Evolutionary conservation across 495 filamentous ascomycete species (phyloP).

Genomic region (Usnea hakonensis): DNA sequence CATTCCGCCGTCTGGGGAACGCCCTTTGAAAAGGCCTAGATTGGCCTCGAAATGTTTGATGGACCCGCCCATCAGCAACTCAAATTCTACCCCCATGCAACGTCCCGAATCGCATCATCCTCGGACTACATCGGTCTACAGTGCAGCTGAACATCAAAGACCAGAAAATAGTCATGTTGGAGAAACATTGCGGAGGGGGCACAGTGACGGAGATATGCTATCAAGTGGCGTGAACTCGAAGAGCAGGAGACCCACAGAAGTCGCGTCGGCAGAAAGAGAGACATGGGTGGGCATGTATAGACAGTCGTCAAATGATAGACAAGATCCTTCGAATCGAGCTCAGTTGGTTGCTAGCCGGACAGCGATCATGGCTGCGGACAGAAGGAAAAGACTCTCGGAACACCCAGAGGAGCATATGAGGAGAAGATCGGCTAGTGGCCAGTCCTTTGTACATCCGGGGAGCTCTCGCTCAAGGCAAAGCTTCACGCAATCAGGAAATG

Average conservation of each 20-base stretch:
- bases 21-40: slow-evolving; percentile 22
- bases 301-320: slow-evolving; percentile 7
- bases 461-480: slow-evolving; percentile 8
- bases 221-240: not conserved
- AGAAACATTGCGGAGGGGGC: slow-evolving; percentile 20
- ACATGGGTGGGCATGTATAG: slow-evolving; percentile 19
- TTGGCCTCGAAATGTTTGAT: slow-evolving; percentile 17
- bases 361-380: slow-evolving; percentile 23
- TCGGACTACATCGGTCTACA: slow-evolving; percentile 5
- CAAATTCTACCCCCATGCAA: slow-evolving; percentile 5
- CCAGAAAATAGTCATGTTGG: not conserved
- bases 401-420: slow-evolving; percentile 13
- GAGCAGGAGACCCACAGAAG: not conserved
- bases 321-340: slow-evolving; percentile 1
- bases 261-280: slow-evolving; percentile 14
- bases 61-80: slow-evolving; percentile 12
- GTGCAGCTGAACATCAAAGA: not conserved
- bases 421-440: slow-evolving; percentile 18
- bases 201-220: slow-evolving; percentile 24
- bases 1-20: slow-evolving; percentile 14
- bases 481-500: not conserved
- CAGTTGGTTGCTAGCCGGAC: slow-evolving; percentile 18
- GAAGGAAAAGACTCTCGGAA: slow-evolving; percentile 20
- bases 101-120: not conserved
- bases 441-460: slow-evolving; percentile 8